phyloP scores from a whole-genome alignment of 345 rosid species.

The Acer campestre region DNA sequence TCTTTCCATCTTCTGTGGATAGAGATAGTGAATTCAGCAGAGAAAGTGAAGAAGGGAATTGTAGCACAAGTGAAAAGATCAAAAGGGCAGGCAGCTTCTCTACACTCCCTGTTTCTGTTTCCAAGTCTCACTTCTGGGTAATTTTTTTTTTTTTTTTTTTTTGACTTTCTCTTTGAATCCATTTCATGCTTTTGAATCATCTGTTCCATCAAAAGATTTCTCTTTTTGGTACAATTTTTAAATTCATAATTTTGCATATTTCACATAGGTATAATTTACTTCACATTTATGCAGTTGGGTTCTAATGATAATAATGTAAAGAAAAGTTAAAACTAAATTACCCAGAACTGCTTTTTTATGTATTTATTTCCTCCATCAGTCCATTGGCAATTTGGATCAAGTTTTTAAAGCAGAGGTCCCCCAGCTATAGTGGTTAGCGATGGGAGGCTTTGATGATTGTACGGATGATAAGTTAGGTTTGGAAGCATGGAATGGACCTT shows the following conservation, averaged over 20 bases:
- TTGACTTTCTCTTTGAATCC: background rate
- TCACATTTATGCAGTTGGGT: background rate
- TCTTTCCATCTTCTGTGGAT: constrained; percentile 52
- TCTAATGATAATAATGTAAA: background rate
- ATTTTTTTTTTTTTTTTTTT: constrained; percentile 16
- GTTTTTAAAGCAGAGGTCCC: constrained; percentile 6
- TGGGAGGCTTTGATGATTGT: background rate
- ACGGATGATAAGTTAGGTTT: background rate
- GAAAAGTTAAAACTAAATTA: too few species aligned
- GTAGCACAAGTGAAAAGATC: constrained; percentile 34
- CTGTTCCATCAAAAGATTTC: background rate
- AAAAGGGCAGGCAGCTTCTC: constrained; percentile 50
- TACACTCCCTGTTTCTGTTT: constrained; percentile 27
- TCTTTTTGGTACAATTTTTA: background rate
- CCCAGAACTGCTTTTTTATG: too few species aligned
- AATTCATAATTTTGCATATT: background rate
- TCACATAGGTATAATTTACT: background rate
- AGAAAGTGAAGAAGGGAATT: constrained; percentile 30
- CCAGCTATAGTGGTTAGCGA: background rate
- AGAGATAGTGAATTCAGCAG: constrained; percentile 32
- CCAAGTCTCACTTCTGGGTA: constrained; percentile 76
- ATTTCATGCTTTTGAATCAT: background rate
- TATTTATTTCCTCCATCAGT: too few species aligned
- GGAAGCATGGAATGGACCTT: background rate
- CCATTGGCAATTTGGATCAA: background rate